Conservation (phyloP, 2,329 filamentous ascomycete species). For the Diaporthe sp. region DNA sequence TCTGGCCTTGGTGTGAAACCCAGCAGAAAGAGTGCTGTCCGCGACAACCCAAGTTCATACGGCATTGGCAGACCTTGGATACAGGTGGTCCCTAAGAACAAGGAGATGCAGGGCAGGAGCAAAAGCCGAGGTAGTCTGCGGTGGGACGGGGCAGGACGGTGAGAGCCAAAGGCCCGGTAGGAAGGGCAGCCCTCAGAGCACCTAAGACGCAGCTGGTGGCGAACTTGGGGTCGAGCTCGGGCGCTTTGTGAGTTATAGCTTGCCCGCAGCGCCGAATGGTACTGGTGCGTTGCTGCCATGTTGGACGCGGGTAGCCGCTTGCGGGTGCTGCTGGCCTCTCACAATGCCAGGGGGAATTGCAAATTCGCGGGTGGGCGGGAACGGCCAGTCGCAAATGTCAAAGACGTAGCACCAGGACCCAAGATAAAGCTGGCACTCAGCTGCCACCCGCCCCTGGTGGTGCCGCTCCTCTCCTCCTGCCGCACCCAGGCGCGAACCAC, state of each 20-base stretch:
- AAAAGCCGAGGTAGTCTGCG: no score
- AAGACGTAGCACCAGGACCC: neutral
- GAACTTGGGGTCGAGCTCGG: neutral
- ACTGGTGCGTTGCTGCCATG: neutral
- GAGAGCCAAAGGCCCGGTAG: no score
- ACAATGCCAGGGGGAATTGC: neutral
- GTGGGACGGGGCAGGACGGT: no score
- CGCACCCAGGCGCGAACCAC: neutral
- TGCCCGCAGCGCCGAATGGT: neutral
- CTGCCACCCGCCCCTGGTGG: neutral
- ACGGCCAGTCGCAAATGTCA: neutral
- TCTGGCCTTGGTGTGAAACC: no score
- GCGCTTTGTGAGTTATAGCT: neutral
- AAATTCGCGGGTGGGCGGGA: neutral
- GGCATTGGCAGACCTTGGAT: no score
- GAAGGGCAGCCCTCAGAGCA: no score
- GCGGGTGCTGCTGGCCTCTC: neutral
- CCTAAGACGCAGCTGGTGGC: neutral
- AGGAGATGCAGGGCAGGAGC: no score
- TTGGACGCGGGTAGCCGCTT: neutral
- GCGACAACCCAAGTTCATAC: no score
- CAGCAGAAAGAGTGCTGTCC: no score
- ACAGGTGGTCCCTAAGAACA: no score
- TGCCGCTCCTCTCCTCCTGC: neutral
- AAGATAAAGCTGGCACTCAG: neutral